Evolutionary conservation across 352 stramenopile species (phyloP), one percentile per base, ranked within the genome.

Genomic region (Phytopythium helicoides): DNA sequence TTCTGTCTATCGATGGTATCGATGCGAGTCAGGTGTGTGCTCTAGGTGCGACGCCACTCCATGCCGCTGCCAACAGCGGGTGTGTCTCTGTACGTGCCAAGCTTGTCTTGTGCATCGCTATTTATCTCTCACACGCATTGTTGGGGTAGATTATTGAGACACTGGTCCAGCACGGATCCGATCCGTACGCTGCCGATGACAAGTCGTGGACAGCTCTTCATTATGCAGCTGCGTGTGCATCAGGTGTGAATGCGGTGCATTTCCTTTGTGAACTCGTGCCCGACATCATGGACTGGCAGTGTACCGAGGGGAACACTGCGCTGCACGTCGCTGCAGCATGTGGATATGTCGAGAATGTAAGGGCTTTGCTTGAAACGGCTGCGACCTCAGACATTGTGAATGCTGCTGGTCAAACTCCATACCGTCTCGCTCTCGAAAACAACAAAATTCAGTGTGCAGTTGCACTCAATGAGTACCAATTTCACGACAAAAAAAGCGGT

Each of bases 131-230:
- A 33, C 28, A 10, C 9, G 28, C 9, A 33, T 9, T 33, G 28
- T 33, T 33, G 28, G 28, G 9, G 28, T 33, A 84, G 74, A 72
- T 69, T 26, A 58, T 91, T 10, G 67, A 84, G 25, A n/a, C n/a
- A n/a, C n/a, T 80, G 28, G 44, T 91, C 9, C 62, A 71, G n/a
- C 49, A 68, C 23, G 77, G 80, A 0, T 62, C 62, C 3, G 41
- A 66, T 1, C 46, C 65, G 4, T 61, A 66, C 14, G 44, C 49
- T 8, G 54, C 68, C 8, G 80, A 89, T 21, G 64, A 78, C 10
- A 84, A 86, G 52, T 75, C 68, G 5, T 91, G 77, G 77, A 87
- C 71, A 21, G 66, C 68, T 2, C 54, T 91, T 2, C 80, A 91
- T 33, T 89, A 87, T 42, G 73, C 70, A 3, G 75, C 74, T 10